Conservation (phyloP, 1,284 basidiomycete species). For the Trichosporon sp. region DNA sequence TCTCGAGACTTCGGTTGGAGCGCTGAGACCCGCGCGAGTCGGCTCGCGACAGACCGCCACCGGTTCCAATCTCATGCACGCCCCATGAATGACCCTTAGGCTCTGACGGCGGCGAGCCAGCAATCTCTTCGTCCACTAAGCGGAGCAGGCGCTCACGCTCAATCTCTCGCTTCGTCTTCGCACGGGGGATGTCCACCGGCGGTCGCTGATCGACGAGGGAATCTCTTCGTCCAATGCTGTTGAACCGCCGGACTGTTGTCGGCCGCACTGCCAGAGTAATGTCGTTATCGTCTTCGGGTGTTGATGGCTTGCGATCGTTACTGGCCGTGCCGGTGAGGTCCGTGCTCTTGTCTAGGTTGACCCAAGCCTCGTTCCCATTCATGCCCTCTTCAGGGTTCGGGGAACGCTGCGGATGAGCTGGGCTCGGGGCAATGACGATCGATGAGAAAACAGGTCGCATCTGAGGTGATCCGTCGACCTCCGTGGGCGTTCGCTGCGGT, state of each 20-base stretch:
- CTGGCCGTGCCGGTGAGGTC: neutral
- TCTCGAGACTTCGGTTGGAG: neutral
- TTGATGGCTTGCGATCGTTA: neutral
- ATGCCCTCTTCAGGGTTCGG: constrained; percentile 1
- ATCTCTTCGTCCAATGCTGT: constrained; percentile 37
- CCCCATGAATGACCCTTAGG: constrained; percentile 14
- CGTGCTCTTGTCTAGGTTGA: constrained; percentile 2
- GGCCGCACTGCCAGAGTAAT: neutral
- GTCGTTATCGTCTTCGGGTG: neutral
- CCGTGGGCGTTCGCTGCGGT: neutral
- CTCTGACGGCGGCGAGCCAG: constrained; percentile 10
- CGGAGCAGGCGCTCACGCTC: constrained; percentile 44
- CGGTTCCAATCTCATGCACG: constrained; percentile 27
- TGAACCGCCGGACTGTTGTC: constrained; percentile 26
- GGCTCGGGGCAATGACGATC: constrained; percentile 6
- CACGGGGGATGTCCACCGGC: constrained; percentile 7
- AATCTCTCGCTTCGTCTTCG: constrained; percentile 43
- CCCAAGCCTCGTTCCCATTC: neutral
- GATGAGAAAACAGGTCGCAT: constrained; percentile 5
- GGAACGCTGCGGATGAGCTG: neutral
- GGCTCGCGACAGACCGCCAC: constrained; percentile 5
- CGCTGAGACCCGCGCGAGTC: neutral
- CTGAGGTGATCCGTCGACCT: neutral
- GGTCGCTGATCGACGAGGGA: constrained; percentile 18
- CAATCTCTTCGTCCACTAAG: constrained; percentile 40